These are phyloP conservation scores for Irpex rosettiformis DNA, from an alignment of 1,284 basidiomycete genomes.

Conservation along the genomic window DNA sequence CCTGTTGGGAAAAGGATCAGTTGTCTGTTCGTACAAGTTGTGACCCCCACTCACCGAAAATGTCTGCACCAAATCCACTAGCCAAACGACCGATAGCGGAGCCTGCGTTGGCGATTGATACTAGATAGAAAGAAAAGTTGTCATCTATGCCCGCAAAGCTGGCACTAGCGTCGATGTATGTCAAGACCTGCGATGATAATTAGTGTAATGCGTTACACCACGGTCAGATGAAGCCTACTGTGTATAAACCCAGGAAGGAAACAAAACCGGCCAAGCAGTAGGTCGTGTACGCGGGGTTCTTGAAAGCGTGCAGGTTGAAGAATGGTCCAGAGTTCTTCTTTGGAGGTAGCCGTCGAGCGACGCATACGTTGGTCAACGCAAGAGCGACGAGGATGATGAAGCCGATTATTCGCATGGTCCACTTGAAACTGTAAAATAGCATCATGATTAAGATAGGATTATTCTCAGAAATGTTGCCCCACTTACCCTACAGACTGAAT, in stretches of 20 bases:
- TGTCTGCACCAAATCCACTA: slow-evolving; percentile 39
- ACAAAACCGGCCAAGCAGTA: slow-evolving; percentile 12
- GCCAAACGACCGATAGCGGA: slow-evolving; percentile 41
- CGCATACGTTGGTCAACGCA: slow-evolving; percentile 38
- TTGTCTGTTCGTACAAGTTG: background rate
- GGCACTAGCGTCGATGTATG: slow-evolving; percentile 44
- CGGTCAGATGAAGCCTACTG: slow-evolving; percentile 3
- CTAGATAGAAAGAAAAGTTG: slow-evolving; percentile 41
- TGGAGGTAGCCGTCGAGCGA: slow-evolving; percentile 16
- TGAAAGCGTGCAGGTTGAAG: slow-evolving; percentile 16
- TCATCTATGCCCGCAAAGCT: slow-evolving; percentile 32
- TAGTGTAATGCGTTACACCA: too few species aligned
- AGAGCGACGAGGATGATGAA: slow-evolving; percentile 44
- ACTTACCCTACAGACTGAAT: slow-evolving; percentile 31
- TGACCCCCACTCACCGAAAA: slow-evolving; percentile 25
- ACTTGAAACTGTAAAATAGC: slow-evolving; percentile 39
- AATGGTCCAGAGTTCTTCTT: slow-evolving; percentile 13
- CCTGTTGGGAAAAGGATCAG: slow-evolving; percentile 36
- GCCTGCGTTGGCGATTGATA: slow-evolving; percentile 42
- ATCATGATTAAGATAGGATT: background rate
- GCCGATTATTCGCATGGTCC: slow-evolving; percentile 55
- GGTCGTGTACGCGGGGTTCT: slow-evolving; percentile 10
- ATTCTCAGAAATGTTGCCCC: background rate
- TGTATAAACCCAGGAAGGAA: slow-evolving; percentile 15
- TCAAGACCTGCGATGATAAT: slow-evolving; percentile 47